Evolutionary conservation across 441 rosid genomes (phyloP).

Genomic region (Lepidium campestre): DNA sequence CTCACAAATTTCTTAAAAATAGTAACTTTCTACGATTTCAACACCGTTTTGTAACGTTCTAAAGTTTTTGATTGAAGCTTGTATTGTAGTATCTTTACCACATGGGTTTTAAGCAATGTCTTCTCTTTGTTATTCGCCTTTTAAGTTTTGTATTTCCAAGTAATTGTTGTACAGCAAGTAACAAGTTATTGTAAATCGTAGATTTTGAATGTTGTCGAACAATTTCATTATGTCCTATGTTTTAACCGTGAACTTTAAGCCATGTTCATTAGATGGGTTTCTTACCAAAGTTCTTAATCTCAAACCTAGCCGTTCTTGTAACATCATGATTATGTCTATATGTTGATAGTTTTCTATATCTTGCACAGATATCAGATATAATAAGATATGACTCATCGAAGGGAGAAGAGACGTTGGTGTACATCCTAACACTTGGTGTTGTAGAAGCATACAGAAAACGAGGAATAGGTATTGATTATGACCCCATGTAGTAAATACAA

Average conservation of each 20-base stretch:
- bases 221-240: not conserved
- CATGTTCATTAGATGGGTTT: not conserved
- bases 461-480: constrained; percentile 57
- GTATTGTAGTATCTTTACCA: not conserved
- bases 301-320: not conserved
- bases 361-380: constrained; percentile 70
- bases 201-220: not conserved
- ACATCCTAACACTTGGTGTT: constrained; percentile 85
- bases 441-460: constrained; percentile 67
- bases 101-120: not conserved
- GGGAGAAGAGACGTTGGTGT: constrained; percentile 70
- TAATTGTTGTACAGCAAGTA: not conserved
- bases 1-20: not conserved
- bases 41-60: not conserved
- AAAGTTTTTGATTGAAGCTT: not conserved
- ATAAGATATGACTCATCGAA: constrained; percentile 58
- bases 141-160: not conserved
- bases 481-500: not conserved
- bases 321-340: not conserved
- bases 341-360: not conserved
- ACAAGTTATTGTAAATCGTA: not conserved
- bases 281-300: not conserved
- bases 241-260: not conserved
- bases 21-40: not conserved
- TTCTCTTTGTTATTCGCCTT: not conserved